Percentiles rank a stretch among this genome's conserved stretches.
These are phyloP conservation scores for Posidonia oceanica DNA, from an alignment of 116 monocot genomes.

Conservation along the genomic window DNA sequence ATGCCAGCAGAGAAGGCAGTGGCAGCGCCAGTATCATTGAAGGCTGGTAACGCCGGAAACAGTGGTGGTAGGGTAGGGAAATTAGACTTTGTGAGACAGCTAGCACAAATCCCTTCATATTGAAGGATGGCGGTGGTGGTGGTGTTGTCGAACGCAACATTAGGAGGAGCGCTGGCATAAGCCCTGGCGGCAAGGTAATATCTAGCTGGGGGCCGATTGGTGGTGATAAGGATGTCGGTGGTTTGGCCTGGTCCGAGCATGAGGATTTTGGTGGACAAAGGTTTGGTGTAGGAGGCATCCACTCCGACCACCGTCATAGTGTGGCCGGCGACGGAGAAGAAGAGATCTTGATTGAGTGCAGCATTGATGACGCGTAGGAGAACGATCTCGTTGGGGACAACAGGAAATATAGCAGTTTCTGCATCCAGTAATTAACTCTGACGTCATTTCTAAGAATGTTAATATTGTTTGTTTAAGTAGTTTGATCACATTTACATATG, in stretches of 20 bases:
- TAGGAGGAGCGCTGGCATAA: conserved; percentile 33
- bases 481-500: too few relatives aligned
- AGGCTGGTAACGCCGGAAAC: conserved; percentile 40
- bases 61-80: neutral
- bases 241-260: conserved; percentile 64
- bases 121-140: conserved; percentile 22
- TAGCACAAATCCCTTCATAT: neutral
- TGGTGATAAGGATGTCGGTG: conserved; percentile 45
- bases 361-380: conserved; percentile 62
- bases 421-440: neutral
- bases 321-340: conserved; percentile 50
- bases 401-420: conserved; percentile 29
- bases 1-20: conserved; percentile 17
- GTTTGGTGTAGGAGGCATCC: conserved; percentile 61
- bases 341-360: conserved; percentile 41
- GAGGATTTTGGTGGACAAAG: conserved; percentile 27
- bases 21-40: conserved; percentile 36
- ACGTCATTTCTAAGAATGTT: too few relatives aligned
- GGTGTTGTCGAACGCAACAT: conserved; percentile 45
- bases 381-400: conserved; percentile 28
- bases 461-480: too few relatives aligned
- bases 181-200: conserved; percentile 60
- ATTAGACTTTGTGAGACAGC: neutral
- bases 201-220: conserved; percentile 19
- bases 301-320: conserved; percentile 39